These are phyloP conservation scores for Pezicula neosporulosa DNA, from an alignment of 2,329 filamentous ascomycete genomes.

Conservation along the genomic window DNA sequence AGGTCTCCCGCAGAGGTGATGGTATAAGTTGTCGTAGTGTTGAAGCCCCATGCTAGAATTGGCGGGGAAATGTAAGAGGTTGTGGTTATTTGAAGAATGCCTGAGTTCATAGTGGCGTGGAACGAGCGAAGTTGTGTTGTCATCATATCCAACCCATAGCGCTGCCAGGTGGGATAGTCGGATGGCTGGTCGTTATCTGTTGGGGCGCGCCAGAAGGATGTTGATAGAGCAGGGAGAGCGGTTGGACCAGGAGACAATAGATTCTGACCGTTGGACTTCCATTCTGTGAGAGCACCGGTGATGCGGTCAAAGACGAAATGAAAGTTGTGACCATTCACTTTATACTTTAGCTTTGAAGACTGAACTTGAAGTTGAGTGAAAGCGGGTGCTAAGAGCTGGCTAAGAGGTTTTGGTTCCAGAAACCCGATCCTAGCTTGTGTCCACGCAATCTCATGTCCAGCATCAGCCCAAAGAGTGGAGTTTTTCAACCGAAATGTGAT, in stretches of 20 bases:
- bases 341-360: constrained; percentile 20
- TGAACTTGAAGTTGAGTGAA: constrained; percentile 4
- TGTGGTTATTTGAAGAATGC: constrained; percentile 34
- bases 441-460: constrained; percentile 53
- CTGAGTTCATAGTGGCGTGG: constrained; percentile 23
- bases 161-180: constrained; percentile 55
- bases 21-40: constrained; percentile 47
- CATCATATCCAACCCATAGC: constrained; percentile 44
- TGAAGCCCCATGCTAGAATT: constrained; percentile 56
- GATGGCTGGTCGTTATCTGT: constrained; percentile 61
- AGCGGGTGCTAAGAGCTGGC: constrained; percentile 9
- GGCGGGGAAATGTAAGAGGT: constrained; percentile 53
- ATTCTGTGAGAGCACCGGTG: constrained; percentile 38
- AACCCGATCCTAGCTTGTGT: constrained; percentile 40
- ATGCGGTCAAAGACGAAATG: constrained; percentile 41
- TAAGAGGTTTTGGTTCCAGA: constrained; percentile 15
- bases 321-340: constrained; percentile 31
- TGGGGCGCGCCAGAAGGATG: constrained; percentile 59
- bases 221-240: constrained; percentile 34
- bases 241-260: constrained; percentile 34
- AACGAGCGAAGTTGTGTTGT: constrained; percentile 44
- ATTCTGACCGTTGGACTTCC: constrained; percentile 32
- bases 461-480: constrained; percentile 45
- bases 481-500: constrained; percentile 40
- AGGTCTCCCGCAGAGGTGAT: constrained; percentile 43